Conservation (phyloP, 208 protist genomes). For the Leishmania aethiopica region DNA sequence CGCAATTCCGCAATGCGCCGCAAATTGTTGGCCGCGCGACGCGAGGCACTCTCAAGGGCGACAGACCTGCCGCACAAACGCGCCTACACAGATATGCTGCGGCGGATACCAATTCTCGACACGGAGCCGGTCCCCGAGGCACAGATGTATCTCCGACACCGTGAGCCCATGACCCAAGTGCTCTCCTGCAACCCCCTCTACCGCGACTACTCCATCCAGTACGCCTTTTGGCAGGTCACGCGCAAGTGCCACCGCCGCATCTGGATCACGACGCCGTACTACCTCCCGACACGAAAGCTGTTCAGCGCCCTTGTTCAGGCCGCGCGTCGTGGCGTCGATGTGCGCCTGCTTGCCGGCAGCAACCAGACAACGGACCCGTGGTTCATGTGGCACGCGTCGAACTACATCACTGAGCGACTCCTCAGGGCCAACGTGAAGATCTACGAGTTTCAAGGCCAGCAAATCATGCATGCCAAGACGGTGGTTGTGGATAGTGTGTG, state of each 20-base stretch:
- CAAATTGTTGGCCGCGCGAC: slow-evolving; percentile 43
- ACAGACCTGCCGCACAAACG: slow-evolving; percentile 59
- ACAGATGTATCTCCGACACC: slow-evolving; percentile 47
- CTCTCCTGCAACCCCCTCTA: slow-evolving; percentile 86
- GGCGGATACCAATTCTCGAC: slow-evolving; percentile 49
- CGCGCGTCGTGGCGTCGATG: slow-evolving; percentile 85
- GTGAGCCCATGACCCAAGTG: slow-evolving; percentile 71
- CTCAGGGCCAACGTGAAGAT: slow-evolving; percentile 80
- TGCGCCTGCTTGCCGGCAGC: slow-evolving; percentile 88
- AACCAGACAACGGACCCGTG: slow-evolving; percentile 87
- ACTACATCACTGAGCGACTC: slow-evolving; percentile 83
- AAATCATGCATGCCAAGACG: slow-evolving; percentile 94
- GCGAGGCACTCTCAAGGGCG: slow-evolving; percentile 37
- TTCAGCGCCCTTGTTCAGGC: slow-evolving; percentile 77
- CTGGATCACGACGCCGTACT: slow-evolving; percentile 94
- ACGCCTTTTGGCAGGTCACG: slow-evolving; percentile 87
- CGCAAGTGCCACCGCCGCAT: slow-evolving; percentile 76
- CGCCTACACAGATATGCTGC: slow-evolving; percentile 46
- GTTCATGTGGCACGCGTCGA: slow-evolving; percentile 92
- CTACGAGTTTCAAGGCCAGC: slow-evolving; percentile 88
- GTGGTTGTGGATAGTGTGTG: slow-evolving; percentile 93
- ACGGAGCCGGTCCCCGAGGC: slow-evolving; percentile 78
- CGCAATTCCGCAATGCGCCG: slow-evolving; percentile 52
- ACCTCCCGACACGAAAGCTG: slow-evolving; percentile 84
- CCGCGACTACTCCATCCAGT: slow-evolving; percentile 88